These are phyloP conservation scores for Candida yuanshanica DNA, from an alignment of 805 yeast genomes.

Conservation along the genomic window DNA sequence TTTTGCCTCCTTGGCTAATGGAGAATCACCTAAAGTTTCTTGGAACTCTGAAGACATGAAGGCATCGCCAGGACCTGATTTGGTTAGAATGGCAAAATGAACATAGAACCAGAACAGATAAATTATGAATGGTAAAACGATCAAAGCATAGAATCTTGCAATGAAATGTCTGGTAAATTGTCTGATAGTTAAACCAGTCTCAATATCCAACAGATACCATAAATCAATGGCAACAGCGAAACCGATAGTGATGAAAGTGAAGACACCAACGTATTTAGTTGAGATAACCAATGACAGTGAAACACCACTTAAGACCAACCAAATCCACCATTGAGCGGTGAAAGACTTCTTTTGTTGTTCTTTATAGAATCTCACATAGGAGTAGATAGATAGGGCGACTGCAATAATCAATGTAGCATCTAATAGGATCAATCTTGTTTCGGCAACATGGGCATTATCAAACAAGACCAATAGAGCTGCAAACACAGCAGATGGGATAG, in stretches of 20 bases:
- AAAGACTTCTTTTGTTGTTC: conserved; percentile 63
- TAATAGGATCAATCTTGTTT: conserved; percentile 82
- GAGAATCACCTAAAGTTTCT: conserved; percentile 82
- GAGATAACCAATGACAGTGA: conserved; percentile 88
- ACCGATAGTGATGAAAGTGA: conserved; percentile 87
- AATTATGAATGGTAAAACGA: conserved; percentile 74
- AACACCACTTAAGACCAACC: conserved; percentile 83
- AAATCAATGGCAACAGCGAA: conserved; percentile 78
- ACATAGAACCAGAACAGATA: conserved; percentile 88
- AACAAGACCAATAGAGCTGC: conserved; percentile 72
- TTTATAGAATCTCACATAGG: conserved; percentile 73
- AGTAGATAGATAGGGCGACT: conserved; percentile 74
- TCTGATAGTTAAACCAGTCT: conserved; percentile 54
- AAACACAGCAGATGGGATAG: conserved; percentile 71
- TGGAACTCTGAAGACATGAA: conserved; percentile 96
- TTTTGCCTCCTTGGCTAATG: conserved; percentile 63
- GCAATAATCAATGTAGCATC: conserved; percentile 86
- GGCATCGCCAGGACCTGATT: conserved; percentile 93
- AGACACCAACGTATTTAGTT: conserved; percentile 93
- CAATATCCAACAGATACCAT: conserved; percentile 79
- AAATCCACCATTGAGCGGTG: conserved; percentile 70
- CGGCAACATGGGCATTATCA: conserved; percentile 87
- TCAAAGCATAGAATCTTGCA: conserved; percentile 65
- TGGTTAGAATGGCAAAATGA: conserved; percentile 75
- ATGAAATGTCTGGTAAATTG: conserved; percentile 62